Evolutionary conservation across 1,284 basidiomycete genomes (phyloP).

Genomic region (Cutaneotrichosporon cyanovorans): DNA sequence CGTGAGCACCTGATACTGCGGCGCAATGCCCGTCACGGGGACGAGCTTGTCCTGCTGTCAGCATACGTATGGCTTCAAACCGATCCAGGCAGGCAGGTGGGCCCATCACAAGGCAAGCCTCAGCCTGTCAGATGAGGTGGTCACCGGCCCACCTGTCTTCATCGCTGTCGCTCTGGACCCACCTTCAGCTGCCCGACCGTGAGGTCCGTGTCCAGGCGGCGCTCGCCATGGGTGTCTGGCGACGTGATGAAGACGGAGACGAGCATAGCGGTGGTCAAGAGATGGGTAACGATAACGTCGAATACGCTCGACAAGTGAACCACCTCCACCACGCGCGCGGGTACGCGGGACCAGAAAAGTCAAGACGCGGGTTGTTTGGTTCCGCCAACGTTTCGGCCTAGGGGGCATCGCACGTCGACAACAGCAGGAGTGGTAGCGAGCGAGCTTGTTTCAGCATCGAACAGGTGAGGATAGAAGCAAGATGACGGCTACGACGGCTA

Average conservation of each 20-base stretch:
- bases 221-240: slow-evolving; percentile 76
- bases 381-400: neutral
- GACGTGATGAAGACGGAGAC: slow-evolving; percentile 71
- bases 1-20: slow-evolving; percentile 60
- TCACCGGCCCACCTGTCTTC: too few species aligned
- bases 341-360: neutral
- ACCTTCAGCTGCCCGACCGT: slow-evolving; percentile 76
- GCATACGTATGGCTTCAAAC: too few species aligned
- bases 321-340: neutral
- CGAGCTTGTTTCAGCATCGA: too few species aligned
- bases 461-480: neutral
- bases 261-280: slow-evolving; percentile 6
- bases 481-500: too few species aligned
- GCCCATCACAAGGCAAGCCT: too few species aligned
- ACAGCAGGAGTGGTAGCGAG: too few species aligned
- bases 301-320: neutral
- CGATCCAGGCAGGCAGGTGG: too few species aligned
- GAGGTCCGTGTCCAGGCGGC: slow-evolving; percentile 64
- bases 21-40: slow-evolving; percentile 80
- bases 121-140: too few species aligned
- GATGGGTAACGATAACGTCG: neutral
- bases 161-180: slow-evolving; percentile 11
- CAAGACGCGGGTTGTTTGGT: neutral
- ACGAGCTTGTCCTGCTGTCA: slow-evolving; percentile 67
- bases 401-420: too few species aligned